Evolutionary conservation across 192 early-diverging fungal genomes (phyloP), one percentile per base, ranked within the genome.

Genomic region (Coemansia sp.): DNA sequence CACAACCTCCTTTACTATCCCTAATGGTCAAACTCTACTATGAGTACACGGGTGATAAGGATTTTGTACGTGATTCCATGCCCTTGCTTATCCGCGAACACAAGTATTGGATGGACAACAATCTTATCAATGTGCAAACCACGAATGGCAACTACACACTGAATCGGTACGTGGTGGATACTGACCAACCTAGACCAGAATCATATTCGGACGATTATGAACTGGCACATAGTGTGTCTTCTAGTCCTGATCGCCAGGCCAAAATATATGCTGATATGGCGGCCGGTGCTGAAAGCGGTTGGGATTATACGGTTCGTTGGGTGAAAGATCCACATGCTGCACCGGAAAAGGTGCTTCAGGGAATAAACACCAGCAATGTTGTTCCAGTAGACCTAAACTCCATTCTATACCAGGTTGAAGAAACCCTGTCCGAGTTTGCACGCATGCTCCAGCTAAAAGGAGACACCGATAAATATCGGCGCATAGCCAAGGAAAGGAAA

Each of bases 301-400:
- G 85, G 83, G 87, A 89, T 68, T 89, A 79, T 52, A 72, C 77
- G 8, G 77, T 81, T 5, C 62, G 87, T 5, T 89, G 87, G 87
- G 56, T 78, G 3, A 60, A 53, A 2, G 38, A 59, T 23, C 53
- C 71, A 3, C 18, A 50, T 9, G 56, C 50, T 9, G 43, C 48
- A 1, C 36, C 52, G 3, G 55, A 72, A 18, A 53, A 26, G 18
- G 48, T 85, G 14, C 61, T 89, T 26, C 64, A 68, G 3, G 57
- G 63, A 1, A 74, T 89, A 15, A 61, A 76, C 37, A 86, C 85
- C 10, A 60, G 60, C 30, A 44, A 62, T 7, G 65, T 87, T 34
- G 62, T 89, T 15, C 87, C 87, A 2, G 74, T 86, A 24, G 85
- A 87, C 17, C 79, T 89, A 19, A 89, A 89, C 68, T 64, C 83